Percentiles rank a stretch among this genome's conserved stretches.
Conservation (phyloP, 805 yeast genomes). For the Starmerella kuoi region DNA sequence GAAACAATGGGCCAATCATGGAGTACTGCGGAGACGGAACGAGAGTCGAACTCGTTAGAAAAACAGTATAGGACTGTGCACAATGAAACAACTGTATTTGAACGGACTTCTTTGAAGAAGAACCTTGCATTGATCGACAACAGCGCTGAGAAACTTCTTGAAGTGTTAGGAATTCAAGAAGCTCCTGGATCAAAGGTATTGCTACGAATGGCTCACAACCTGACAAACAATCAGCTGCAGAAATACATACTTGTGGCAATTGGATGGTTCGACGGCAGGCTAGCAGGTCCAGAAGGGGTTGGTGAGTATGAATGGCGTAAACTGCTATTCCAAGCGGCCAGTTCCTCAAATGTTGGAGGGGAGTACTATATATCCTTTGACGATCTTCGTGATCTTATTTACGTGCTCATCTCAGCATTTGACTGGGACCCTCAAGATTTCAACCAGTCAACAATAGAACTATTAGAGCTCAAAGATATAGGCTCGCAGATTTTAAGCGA, state of each 20-base stretch:
- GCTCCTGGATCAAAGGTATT: slow-evolving; percentile 11
- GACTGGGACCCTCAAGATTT: slow-evolving; percentile 15
- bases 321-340: slow-evolving; percentile 17
- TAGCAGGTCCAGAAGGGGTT: slow-evolving; percentile 7
- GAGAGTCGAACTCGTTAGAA: not conserved
- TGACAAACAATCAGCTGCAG: slow-evolving; percentile 4
- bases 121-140: slow-evolving; percentile 3
- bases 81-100: slow-evolving; percentile 5
- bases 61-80: not conserved
- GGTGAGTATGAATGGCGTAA: slow-evolving; percentile 3
- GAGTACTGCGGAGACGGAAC: not conserved
- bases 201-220: slow-evolving; percentile 15
- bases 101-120: slow-evolving; percentile 8
- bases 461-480: not conserved
- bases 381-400: slow-evolving; percentile 15
- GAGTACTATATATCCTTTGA: slow-evolving; percentile 17
- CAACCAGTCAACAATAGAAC: not conserved
- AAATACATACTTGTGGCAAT: slow-evolving; percentile 8
- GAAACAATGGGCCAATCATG: slow-evolving; percentile 7
- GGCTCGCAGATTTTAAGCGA: slow-evolving; percentile 10
- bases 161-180: slow-evolving; percentile 9
- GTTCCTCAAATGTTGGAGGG: slow-evolving; percentile 7
- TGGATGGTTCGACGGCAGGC: slow-evolving; percentile 16
- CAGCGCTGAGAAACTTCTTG: slow-evolving; percentile 3
- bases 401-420: slow-evolving; percentile 17